These are phyloP conservation scores for Austroboletus eburneus DNA, from an alignment of 768 basidiomycete genomes.

Conservation along the genomic window DNA sequence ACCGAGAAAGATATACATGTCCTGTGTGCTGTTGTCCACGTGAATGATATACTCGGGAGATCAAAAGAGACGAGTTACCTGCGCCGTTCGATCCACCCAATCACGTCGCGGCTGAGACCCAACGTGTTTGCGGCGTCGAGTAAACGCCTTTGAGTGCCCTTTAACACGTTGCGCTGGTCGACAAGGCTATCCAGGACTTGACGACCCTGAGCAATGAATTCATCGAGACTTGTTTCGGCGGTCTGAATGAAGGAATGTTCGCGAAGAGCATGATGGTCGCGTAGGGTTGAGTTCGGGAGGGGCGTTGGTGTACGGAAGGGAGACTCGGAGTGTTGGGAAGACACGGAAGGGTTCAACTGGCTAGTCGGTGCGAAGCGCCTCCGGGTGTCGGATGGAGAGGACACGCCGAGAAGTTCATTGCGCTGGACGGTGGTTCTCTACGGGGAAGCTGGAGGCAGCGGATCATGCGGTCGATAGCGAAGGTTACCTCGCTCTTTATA, in stretches of 20 bases:
- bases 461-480: background rate
- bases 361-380: constrained; percentile 50
- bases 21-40: constrained; percentile 66
- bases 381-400: constrained; percentile 49
- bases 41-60: constrained; percentile 4
- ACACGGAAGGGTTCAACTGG: constrained; percentile 34
- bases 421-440: constrained; percentile 61
- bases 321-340: constrained; percentile 76
- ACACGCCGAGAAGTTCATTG: constrained; percentile 55
- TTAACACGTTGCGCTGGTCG: constrained; percentile 89
- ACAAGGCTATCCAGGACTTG: constrained; percentile 89
- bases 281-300: constrained; percentile 47
- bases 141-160: constrained; percentile 87
- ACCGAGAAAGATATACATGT: constrained; percentile 88
- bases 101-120: constrained; percentile 89
- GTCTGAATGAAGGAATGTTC: constrained; percentile 89
- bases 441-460: background rate
- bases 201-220: constrained; percentile 87
- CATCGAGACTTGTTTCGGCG: constrained; percentile 78
- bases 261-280: constrained; percentile 76
- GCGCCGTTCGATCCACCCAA: constrained; percentile 94
- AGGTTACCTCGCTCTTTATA: constrained; percentile 53
- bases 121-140: constrained; percentile 91
- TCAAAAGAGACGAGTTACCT: constrained; percentile 48
- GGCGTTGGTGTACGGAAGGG: constrained; percentile 70